Conservation (phyloP, 352 stramenopile genomes). For the Hyaloperonospora arabidopsidis region DNA sequence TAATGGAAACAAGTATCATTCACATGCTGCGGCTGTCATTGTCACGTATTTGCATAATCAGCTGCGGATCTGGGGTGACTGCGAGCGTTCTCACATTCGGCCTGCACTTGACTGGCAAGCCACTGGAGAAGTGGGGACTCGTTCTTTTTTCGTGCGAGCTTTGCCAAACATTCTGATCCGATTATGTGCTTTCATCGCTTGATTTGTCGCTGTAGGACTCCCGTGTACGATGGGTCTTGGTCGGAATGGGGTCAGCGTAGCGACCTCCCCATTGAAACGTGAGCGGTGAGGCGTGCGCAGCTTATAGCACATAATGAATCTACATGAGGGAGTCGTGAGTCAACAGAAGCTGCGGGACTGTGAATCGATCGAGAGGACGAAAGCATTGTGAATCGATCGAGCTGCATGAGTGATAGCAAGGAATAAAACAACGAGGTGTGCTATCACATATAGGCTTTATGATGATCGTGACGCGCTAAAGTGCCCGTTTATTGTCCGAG, state of each 20-base stretch:
- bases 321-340: too few relatives aligned
- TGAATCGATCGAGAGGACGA: too few relatives aligned
- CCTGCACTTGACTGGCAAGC: constrained; percentile 56
- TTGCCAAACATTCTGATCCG: constrained; percentile 4
- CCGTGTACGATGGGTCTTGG: constrained; percentile 88
- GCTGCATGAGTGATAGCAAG: too few relatives aligned
- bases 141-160: neutral
- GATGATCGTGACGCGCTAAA: too few relatives aligned
- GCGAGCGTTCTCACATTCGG: constrained; percentile 57
- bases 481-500: too few relatives aligned
- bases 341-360: too few relatives aligned
- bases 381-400: too few relatives aligned
- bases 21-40: neutral
- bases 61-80: constrained; percentile 70
- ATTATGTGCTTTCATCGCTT: constrained; percentile 1
- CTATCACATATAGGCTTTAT: too few relatives aligned
- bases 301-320: too few relatives aligned
- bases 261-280: constrained; percentile 46
- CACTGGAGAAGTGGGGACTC: constrained; percentile 49
- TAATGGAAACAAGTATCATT: too few relatives aligned
- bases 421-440: too few relatives aligned
- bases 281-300: neutral
- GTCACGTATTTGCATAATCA: constrained; percentile 21
- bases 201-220: constrained; percentile 26
- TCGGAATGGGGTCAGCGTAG: constrained; percentile 72